These are phyloP conservation scores for Trichophyton equinum DNA, from an alignment of 2,329 filamentous ascomycete species.

Conservation along the genomic window DNA sequence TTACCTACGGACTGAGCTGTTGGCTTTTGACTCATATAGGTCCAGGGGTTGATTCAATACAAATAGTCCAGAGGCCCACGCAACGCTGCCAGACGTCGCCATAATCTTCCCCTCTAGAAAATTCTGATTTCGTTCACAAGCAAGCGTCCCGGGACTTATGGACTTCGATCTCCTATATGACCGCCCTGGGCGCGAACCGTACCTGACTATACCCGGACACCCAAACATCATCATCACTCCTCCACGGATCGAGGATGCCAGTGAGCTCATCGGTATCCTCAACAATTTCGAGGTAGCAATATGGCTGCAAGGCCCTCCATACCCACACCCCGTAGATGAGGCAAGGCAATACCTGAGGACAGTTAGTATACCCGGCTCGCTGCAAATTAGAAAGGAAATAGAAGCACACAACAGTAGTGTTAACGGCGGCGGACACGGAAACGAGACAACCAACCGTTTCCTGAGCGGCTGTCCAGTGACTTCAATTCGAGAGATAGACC, in stretches of 20 bases:
- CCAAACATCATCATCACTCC: constrained; percentile 9
- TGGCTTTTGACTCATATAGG: neutral
- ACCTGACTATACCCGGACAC: constrained; percentile 1
- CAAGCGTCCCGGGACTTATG: neutral
- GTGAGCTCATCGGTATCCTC: neutral
- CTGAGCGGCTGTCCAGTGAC: constrained; percentile 4
- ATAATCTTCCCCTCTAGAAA: too few species aligned
- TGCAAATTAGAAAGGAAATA: neutral
- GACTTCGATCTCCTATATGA: constrained; percentile 5
- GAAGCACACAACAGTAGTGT: neutral
- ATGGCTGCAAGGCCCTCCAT: constrained; percentile 8
- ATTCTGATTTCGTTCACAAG: too few species aligned
- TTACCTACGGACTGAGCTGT: neutral
- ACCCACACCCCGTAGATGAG: constrained; percentile 5
- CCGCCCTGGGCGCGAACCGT: constrained; percentile 7
- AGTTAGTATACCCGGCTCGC: neutral
- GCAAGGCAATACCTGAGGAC: neutral
- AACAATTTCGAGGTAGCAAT: constrained; percentile 5
- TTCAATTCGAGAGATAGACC: constrained; percentile 7
- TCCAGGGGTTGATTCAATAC: neutral
- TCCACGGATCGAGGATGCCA: neutral
- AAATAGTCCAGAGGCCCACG: neutral
- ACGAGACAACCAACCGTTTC: neutral
- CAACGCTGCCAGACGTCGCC: too few species aligned
- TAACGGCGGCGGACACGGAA: neutral